Conservation (phyloP, 2,329 filamentous ascomycete species). For the Helotiales sp. region DNA sequence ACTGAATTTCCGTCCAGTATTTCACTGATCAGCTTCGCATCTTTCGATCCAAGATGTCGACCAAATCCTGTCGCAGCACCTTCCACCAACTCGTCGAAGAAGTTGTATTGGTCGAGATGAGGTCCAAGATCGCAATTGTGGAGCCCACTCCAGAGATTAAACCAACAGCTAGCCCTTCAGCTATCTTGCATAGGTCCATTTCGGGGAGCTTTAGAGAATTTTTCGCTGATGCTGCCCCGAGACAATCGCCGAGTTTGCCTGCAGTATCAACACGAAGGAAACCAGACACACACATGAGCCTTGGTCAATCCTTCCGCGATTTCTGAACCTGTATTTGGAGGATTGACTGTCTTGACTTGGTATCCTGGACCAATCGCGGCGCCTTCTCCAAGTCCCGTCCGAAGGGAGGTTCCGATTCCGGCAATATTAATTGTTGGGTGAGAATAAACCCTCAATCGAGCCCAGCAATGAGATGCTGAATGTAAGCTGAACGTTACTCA, state of each 20-base stretch:
- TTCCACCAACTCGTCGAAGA: conserved; percentile 45
- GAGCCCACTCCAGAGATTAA: conserved; percentile 45
- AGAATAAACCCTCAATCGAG: neutral
- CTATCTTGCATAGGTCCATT: conserved; percentile 40
- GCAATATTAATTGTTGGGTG: conserved; percentile 9
- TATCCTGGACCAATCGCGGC: conserved; percentile 29
- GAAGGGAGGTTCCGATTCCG: conserved; percentile 16
- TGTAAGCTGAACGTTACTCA: conserved; percentile 11
- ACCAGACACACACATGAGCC: conserved; percentile 42
- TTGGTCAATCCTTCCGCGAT: conserved; percentile 39
- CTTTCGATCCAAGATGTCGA: conserved; percentile 45
- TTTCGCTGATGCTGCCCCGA: neutral
- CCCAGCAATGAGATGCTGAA: neutral
- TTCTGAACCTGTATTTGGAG: neutral
- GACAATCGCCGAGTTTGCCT: conserved; percentile 31
- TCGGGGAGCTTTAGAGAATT: conserved; percentile 10
- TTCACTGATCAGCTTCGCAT: conserved; percentile 42
- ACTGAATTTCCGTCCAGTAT: conserved; percentile 37
- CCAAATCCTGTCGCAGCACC: conserved; percentile 46
- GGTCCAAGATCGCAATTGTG: conserved; percentile 37
- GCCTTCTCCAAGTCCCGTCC: conserved; percentile 29
- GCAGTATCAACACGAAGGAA: conserved; percentile 44
- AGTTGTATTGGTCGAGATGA: conserved; percentile 31
- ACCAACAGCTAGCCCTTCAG: conserved; percentile 45
- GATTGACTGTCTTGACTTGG: conserved; percentile 13